phyloP scores from a whole-genome alignment of 768 basidiomycete genomes.

The Naganishia randhawae region DNA sequence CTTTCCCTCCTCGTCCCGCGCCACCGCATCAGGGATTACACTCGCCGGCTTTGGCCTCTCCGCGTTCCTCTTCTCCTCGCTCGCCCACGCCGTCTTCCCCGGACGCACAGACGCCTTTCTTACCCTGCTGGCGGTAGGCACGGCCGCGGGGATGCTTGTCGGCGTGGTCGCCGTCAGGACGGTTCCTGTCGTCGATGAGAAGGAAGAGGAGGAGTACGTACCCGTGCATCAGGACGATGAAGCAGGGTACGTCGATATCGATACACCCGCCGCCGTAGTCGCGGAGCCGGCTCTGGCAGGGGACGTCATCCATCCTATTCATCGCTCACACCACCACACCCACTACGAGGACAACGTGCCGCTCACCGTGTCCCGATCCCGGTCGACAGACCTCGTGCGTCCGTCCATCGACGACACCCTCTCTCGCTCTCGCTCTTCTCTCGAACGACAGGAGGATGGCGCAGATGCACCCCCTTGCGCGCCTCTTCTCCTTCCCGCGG shows the following conservation, averaged over 20 bases:
- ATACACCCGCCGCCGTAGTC: constrained; percentile 15
- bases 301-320: not conserved
- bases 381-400: not conserved
- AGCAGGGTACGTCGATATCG: constrained; percentile 14
- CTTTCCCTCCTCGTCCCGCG: constrained; percentile 71
- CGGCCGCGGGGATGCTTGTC: constrained; percentile 72
- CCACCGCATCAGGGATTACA: constrained; percentile 70
- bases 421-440: not conserved
- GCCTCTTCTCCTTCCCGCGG: not conserved
- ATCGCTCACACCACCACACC: not conserved
- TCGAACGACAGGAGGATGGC: too few species aligned
- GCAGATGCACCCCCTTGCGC: not conserved
- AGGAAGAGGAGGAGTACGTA: constrained; percentile 1
- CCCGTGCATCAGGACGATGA: constrained; percentile 3
- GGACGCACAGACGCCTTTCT: constrained; percentile 76
- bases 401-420: not conserved
- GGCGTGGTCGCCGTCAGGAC: constrained; percentile 68
- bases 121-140: constrained; percentile 70
- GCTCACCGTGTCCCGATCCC: not conserved
- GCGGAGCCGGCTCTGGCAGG: not conserved
- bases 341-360: not conserved
- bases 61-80: constrained; percentile 79
- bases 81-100: constrained; percentile 68
- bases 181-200: not conserved
- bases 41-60: constrained; percentile 85